A percentile compares a stretch with the other conserved stretches of the same genome.
Evolutionary conservation across 73 alveolate species (phyloP).

Genomic region (Stentor roeselii): DNA sequence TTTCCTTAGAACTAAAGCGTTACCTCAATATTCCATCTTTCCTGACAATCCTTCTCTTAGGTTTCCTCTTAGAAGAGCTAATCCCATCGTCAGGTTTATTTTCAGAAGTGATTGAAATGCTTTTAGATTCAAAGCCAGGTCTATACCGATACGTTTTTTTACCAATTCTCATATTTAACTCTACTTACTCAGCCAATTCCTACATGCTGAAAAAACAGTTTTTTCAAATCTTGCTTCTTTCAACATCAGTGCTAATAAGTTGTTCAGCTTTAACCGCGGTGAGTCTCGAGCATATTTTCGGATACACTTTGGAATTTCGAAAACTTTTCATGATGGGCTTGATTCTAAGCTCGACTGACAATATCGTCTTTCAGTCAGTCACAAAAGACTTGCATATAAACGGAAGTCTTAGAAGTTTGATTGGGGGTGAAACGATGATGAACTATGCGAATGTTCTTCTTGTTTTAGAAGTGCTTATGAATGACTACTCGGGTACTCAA

Average conservation of each 20-base stretch:
- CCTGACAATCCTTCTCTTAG: conserved; percentile 4
- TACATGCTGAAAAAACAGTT: conserved; percentile 11
- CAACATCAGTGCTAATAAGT: not conserved
- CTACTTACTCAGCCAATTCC: conserved; percentile 18
- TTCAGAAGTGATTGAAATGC: not conserved
- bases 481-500: not conserved
- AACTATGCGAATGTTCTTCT: not conserved
- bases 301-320: conserved; percentile 36
- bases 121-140: not conserved
- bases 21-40: not conserved
- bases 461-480: not conserved
- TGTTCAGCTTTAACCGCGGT: conserved; percentile 33
- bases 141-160: not conserved
- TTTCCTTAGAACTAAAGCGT: not conserved
- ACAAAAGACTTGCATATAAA: conserved; percentile 38
- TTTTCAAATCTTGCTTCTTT: not conserved
- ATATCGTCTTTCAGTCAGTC: conserved; percentile 40
- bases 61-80: not conserved
- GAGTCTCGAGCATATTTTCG: conserved; percentile 26
- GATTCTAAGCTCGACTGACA: conserved; percentile 44
- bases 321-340: conserved; percentile 41
- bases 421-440: conserved; percentile 39
- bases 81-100: not conserved
- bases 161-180: conserved; percentile 23
- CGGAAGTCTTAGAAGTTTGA: conserved; percentile 33